Conservation (phyloP, 140 eudicot species). For the Bidens hawaiensis region DNA sequence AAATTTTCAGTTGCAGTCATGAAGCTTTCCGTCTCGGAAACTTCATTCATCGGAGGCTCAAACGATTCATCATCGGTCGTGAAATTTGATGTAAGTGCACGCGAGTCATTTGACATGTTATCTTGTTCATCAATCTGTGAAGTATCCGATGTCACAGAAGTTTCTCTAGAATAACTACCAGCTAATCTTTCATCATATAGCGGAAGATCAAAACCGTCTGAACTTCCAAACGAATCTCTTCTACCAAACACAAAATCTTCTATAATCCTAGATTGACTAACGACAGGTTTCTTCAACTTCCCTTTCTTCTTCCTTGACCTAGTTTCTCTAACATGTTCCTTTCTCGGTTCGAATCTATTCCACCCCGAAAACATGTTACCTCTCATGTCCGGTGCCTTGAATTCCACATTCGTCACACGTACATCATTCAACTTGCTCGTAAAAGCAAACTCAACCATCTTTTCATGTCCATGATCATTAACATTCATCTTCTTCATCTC, state of each 20-base stretch:
- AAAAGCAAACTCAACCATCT: slow-evolving; percentile 40
- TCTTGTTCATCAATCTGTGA: slow-evolving; percentile 26
- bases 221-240: slow-evolving; percentile 21
- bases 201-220: slow-evolving; percentile 52
- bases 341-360: slow-evolving; percentile 41
- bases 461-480: slow-evolving; percentile 21
- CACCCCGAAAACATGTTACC: slow-evolving; percentile 35
- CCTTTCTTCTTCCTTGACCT: slow-evolving; percentile 62
- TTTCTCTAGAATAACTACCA: slow-evolving; percentile 43
- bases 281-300: slow-evolving; percentile 33
- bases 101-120: slow-evolving; percentile 31
- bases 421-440: slow-evolving; percentile 37
- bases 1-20: slow-evolving; percentile 58
- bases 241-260: slow-evolving; percentile 35
- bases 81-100: slow-evolving; percentile 26
- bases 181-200: slow-evolving; percentile 47
- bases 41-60: slow-evolving; percentile 36
- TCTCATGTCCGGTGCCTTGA: slow-evolving; percentile 48
- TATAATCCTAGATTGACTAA: slow-evolving; percentile 30
- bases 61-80: slow-evolving; percentile 39
- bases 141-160: slow-evolving; percentile 60
- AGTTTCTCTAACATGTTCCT: slow-evolving; percentile 40
- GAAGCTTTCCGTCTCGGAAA: slow-evolving; percentile 65
- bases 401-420: slow-evolving; percentile 40
- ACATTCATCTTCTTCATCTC: slow-evolving; percentile 57